Base-by-base conservation (phyloP, 345 rosid genomes). In the Lumnitzera littorea region DNA sequence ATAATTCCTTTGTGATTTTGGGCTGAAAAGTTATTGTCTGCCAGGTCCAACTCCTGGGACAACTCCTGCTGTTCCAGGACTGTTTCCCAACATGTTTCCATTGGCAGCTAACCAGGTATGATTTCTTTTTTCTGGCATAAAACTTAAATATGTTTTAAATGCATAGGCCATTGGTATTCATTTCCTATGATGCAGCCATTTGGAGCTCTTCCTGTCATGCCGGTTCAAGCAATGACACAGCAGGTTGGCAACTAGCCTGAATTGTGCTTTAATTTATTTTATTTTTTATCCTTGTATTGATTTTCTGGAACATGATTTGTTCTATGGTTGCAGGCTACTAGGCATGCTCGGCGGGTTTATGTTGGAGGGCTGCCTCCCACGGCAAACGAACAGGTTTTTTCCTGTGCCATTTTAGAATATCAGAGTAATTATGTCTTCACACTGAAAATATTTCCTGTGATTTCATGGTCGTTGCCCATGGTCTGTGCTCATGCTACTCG, bases 281-380 rank as follows among this genome's bases (percentile, higher is more conserved):
- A 36, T 36, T 1, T 36, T 29, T 2, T 29, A 36, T 4, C 43
- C 43, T 2, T 8, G 6, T 36, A 5, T 36, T 36, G 2, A 27
- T 27, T 27, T 27, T 27, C 29, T 27, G 29, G 29, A 27, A 4
- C 4, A 4, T 27, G 43, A 36, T 36, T 36, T 36, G 43, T 36
- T 36, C 43, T 2, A 36, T 36, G 43, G 10, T 36, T 50, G 49
- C 80, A 95, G 99, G 99, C 99, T 64, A 95, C 99, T 13, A 86
- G 99, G 78, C 97, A 95, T 91, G 97, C 99, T 53, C 88, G 99
- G 43, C 78, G 99, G 62, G 99, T 95, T n/a, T 95, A 95, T 78
- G 99, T 91, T 70, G 99, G 99, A 60, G 97, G 99, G 50, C 95
- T 95, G 62, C 85, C 97, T 36, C 96, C 99, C 56, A 76, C 92